Conservation (phyloP, 768 basidiomycete species). For the Auricularia cornea region DNA sequence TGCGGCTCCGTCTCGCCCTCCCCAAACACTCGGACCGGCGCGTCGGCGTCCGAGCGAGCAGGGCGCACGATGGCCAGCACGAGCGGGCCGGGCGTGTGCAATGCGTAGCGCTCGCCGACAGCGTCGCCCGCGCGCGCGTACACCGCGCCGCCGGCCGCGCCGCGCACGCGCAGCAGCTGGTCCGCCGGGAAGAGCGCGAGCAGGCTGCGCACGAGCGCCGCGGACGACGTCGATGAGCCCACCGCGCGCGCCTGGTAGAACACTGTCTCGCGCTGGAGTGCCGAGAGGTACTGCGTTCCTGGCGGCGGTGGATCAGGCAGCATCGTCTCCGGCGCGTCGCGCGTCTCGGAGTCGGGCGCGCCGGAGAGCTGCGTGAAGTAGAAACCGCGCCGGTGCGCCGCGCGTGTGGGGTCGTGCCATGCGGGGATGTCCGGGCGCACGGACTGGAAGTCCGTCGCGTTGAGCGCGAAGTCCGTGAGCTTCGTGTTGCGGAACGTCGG, state of each 20-base stretch:
- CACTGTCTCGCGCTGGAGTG: slow-evolving; percentile 12
- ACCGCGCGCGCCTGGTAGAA: slow-evolving; percentile 15
- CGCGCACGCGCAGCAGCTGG: slow-evolving; percentile 7
- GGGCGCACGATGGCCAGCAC: slow-evolving; percentile 3
- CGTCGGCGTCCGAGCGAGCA: neutral
- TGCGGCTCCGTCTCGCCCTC: slow-evolving; percentile 7
- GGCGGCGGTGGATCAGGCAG: slow-evolving; percentile 4
- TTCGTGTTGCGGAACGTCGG: slow-evolving; percentile 15
- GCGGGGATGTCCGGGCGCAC: neutral
- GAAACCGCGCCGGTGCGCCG: neutral
- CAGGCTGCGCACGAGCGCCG: slow-evolving; percentile 13
- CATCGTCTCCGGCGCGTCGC: slow-evolving; percentile 15
- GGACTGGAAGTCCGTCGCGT: neutral
- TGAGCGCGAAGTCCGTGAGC: slow-evolving; percentile 10
- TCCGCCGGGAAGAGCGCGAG: slow-evolving; percentile 9
- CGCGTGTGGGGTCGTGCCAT: neutral
- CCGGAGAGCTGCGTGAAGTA: too few species aligned
- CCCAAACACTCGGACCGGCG: neutral
- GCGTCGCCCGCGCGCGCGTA: slow-evolving; percentile 3
- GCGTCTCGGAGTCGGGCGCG: too few species aligned
- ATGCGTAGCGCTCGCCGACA: slow-evolving; percentile 1
- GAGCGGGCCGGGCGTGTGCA: slow-evolving; percentile 6
- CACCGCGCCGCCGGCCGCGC: slow-evolving; percentile 8
- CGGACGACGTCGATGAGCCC: slow-evolving; percentile 11
- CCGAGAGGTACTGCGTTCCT: slow-evolving; percentile 2